Percentiles rank a stretch among this genome's conserved stretches.
These are phyloP conservation scores for Furcasterigmium furcatum DNA, from an alignment of 2,329 filamentous ascomycete species.

Conservation along the genomic window DNA sequence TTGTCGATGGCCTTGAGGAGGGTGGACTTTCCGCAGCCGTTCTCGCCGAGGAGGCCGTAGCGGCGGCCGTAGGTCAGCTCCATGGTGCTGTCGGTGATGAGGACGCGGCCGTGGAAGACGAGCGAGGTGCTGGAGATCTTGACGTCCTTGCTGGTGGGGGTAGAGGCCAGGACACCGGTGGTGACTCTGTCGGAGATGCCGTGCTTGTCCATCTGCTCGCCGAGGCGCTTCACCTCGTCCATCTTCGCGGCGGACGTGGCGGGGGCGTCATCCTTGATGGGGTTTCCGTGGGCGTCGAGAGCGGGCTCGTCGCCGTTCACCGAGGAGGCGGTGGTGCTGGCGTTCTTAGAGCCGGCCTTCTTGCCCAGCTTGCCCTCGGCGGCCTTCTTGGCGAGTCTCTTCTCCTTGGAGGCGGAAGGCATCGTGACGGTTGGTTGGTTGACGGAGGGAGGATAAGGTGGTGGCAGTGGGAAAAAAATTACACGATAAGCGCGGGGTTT, in stretches of 20 bases:
- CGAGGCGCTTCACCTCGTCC: slow-evolving; percentile 81
- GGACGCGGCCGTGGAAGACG: slow-evolving; percentile 96
- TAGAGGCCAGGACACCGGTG: slow-evolving; percentile 89
- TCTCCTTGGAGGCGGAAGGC: slow-evolving; percentile 69
- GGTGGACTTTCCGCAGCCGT: slow-evolving; percentile 99
- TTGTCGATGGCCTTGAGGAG: slow-evolving; percentile 90
- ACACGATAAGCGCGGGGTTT: not conserved
- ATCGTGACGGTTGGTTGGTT: slow-evolving; percentile 39
- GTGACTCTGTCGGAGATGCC: slow-evolving; percentile 97
- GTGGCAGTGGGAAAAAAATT: not conserved
- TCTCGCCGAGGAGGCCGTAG: slow-evolving; percentile 95
- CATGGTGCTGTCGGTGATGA: slow-evolving; percentile 89
- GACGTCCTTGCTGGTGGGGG: slow-evolving; percentile 83
- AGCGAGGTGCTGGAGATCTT: slow-evolving; percentile 93
- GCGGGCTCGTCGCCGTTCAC: slow-evolving; percentile 68
- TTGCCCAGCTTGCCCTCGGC: slow-evolving; percentile 69
- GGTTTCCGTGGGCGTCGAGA: slow-evolving; percentile 61
- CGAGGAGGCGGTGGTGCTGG: slow-evolving; percentile 50
- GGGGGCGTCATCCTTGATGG: slow-evolving; percentile 56
- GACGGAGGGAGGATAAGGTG: not conserved
- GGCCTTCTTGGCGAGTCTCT: slow-evolving; percentile 69
- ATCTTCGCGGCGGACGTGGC: slow-evolving; percentile 71
- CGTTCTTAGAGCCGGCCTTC: slow-evolving; percentile 61
- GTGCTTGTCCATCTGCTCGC: slow-evolving; percentile 91
- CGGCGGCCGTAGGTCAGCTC: slow-evolving; percentile 90